Evolutionary conservation across 2,329 filamentous ascomycete genomes (phyloP), one percentile per base, ranked within the genome.

Genomic region (Ceratocystiopsis minuta): DNA sequence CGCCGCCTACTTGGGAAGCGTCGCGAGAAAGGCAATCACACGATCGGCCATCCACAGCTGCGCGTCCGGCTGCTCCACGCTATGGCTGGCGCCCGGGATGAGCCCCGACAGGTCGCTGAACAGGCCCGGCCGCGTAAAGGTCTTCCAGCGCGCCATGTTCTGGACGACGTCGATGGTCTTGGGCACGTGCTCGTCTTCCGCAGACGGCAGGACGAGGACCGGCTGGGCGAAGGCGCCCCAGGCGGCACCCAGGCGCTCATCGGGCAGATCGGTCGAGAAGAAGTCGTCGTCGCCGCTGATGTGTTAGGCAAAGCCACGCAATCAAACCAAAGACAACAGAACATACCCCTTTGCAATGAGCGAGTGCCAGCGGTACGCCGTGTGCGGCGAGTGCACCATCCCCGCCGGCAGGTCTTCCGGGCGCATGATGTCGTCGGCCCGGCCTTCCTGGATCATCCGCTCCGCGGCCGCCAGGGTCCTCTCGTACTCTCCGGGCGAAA

Each of bases 221-320:
- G 74, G 71, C 41, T 70, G 66, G 36, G 63, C 60, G 43, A 84
- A 62, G 39, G 60, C 61, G 4, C 75, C 70, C 68, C 88, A 94
- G n/a, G 78, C 78, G 14, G 55, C 55, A 18, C 58, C 53, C 7
- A 86, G 61, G 16, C 66, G 63, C 31, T 70, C 64, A 31, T 67
- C 60, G 0, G 63, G 57, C n/a, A 90, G 60, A 54, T 90, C 81
- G 3, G 75, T 77, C n/a, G 80, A 87, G 60, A 93, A 94, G 54
- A 81, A 84, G 55, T 94, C 87, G 55, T 95, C 87, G 45, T 82
- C 79, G 11, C 78, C 80, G 6, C 75, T 72, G 35, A n/a, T 13
- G n/a, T 7, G 43, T 2, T 2, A 33, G 24, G 36, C 36, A 34
- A 50, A 32, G 2, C 36, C 33, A 20, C 6, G 24, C 31, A 31